Conservation (phyloP, 805 yeast species). For the Myxozyma melibiosi region DNA sequence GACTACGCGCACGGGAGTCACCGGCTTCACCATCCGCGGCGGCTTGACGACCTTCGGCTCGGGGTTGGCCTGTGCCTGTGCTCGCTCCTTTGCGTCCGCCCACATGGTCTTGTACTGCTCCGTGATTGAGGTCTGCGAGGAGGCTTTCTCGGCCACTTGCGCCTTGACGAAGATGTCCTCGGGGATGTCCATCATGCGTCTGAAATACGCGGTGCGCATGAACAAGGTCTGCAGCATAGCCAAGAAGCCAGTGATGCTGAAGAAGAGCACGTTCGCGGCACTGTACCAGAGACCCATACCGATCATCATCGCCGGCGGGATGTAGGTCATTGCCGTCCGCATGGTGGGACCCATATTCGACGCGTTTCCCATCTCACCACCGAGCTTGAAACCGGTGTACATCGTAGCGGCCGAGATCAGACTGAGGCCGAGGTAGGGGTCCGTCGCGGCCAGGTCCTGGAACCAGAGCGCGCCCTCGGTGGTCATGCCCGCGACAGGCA, state of each 20-base stretch:
- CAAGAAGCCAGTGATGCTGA: conserved; percentile 25
- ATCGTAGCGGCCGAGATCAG: conserved; percentile 77
- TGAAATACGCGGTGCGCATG: conserved; percentile 12
- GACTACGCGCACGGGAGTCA: neutral
- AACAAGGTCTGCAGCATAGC: conserved; percentile 17
- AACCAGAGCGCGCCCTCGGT: conserved; percentile 86
- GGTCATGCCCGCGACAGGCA: conserved; percentile 81
- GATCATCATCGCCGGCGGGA: conserved; percentile 22
- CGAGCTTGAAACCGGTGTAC: conserved; percentile 72
- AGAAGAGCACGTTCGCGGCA: conserved; percentile 28
- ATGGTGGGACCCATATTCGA: conserved; percentile 63
- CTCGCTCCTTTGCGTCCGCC: conserved; percentile 16
- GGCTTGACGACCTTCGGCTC: neutral
- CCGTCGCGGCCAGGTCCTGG: conserved; percentile 73
- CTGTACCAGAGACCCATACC: conserved; percentile 28
- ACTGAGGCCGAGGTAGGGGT: conserved; percentile 90
- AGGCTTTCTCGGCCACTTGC: neutral
- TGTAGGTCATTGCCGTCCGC: conserved; percentile 57
- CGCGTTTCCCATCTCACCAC: conserved; percentile 85
- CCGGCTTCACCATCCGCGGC: neutral
- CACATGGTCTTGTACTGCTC: conserved; percentile 25
- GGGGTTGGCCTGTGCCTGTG: conserved; percentile 12
- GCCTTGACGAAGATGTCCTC: conserved; percentile 12
- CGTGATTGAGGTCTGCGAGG: conserved; percentile 6
- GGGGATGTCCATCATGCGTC: conserved; percentile 18